Evolutionary conservation across 768 basidiomycete species (phyloP).

Genomic region (Pisolithus orientalis): DNA sequence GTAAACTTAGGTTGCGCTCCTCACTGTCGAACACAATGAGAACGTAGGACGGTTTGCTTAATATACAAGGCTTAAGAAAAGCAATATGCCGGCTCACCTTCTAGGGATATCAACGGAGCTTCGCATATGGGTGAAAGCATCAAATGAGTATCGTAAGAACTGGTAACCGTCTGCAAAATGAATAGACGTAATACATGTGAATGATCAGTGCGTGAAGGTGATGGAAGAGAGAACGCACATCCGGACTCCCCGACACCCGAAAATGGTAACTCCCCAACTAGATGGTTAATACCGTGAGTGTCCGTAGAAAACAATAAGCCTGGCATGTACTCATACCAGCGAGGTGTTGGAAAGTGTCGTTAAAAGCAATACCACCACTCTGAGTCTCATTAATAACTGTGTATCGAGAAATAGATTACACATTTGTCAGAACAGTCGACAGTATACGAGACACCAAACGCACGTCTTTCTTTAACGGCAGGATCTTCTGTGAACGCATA

Average conservation of each 20-base stretch:
- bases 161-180: slow-evolving; percentile 46
- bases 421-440: not conserved
- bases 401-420: not conserved
- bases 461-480: slow-evolving; percentile 33
- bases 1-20: slow-evolving; percentile 13
- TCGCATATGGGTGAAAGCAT: slow-evolving; percentile 47
- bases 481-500: slow-evolving; percentile 57
- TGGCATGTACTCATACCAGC: slow-evolving; percentile 35
- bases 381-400: slow-evolving; percentile 49
- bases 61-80: not conserved
- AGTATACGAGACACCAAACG: slow-evolving; percentile 7
- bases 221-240: slow-evolving; percentile 33
- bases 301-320: not conserved
- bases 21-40: slow-evolving; percentile 9
- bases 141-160: slow-evolving; percentile 45
- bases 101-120: slow-evolving; percentile 48
- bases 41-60: not conserved
- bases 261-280: slow-evolving; percentile 37
- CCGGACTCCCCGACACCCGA: slow-evolving; percentile 59
- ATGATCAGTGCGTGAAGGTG: not conserved
- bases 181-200: not conserved
- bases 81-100: slow-evolving; percentile 34
- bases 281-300: not conserved
- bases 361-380: slow-evolving; percentile 52
- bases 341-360: slow-evolving; percentile 55